Evolutionary conservation across 2,329 filamentous ascomycete genomes (phyloP).

Genomic region (Colletotrichum cuscutae): DNA sequence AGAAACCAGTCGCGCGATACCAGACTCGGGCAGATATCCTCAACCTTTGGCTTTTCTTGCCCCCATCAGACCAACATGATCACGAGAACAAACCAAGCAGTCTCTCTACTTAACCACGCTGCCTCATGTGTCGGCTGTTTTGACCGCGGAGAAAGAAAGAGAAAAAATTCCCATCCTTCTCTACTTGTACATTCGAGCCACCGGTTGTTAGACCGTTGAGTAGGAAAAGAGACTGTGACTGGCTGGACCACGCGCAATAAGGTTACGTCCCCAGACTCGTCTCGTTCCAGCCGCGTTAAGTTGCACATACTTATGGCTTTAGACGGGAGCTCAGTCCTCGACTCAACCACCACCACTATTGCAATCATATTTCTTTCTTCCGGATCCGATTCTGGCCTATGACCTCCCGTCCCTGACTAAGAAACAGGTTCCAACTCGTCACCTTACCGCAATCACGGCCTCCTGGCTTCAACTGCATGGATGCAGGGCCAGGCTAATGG

Average conservation of each 20-base stretch:
- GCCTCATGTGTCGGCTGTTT: not conserved
- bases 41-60: not conserved
- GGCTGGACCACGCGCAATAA: slow-evolving; percentile 19
- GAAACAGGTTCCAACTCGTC: slow-evolving; percentile 1
- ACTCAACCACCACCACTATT: too few relatives aligned
- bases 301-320: slow-evolving; percentile 3
- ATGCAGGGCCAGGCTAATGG: not conserved
- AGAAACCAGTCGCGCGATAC: not conserved
- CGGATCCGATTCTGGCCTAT: slow-evolving; percentile 23
- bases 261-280: slow-evolving; percentile 34
- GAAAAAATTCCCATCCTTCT: not conserved
- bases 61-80: not conserved
- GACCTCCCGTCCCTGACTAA: slow-evolving; percentile 7
- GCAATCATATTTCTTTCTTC: not conserved
- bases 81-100: not conserved
- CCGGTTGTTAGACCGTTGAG: slow-evolving; percentile 13
- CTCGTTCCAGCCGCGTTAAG: slow-evolving; percentile 32
- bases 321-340: not conserved
- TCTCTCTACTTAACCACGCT: not conserved
- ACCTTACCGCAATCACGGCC: not conserved
- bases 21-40: not conserved
- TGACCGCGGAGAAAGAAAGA: too few relatives aligned
- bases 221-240: slow-evolving; percentile 5
- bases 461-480: not conserved
- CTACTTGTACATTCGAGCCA: not conserved